Base-by-base conservation (phyloP, 768 basidiomycete genomes). In the Strobilomyces echinocephalus region DNA sequence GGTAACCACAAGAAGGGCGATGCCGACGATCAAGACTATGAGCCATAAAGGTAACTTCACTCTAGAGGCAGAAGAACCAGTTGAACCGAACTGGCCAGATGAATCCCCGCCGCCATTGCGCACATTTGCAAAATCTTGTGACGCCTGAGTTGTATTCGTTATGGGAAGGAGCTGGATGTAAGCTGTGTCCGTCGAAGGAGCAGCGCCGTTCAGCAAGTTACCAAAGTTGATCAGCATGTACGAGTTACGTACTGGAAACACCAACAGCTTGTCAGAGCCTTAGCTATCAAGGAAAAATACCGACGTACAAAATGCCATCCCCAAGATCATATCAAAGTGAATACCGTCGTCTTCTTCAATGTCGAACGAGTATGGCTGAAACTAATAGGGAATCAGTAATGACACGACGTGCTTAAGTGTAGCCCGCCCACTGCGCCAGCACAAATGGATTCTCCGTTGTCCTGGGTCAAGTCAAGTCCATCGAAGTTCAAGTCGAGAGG, bases 171-270 rank as follows among this genome's bases (percentile, higher is more conserved):
- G 69, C 61, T 88, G 87, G 40, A 87, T 72, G 69, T 77, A 88
- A 0, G 86, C 84, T 28, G 67, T 73, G 45, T 67, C 64, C 41
- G 69, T 66, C 15, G 65, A 64, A 15, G 71, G 54, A 11, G 68
- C 58, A 45, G 74, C 68, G 21, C 70, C 77, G 44, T 78, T 67
- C 54, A 82, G 69, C 65, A 83, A 80, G 66, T 85, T 76, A 35
- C 87, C 86, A 58, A 79, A 86, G 66, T 87, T 75, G 68, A 88
- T 75, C 38, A 82, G 67, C 14, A 79, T 67, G 63, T 87, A 88
- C 10, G 76, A 76, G 59, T 87, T 88, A 46, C 84, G 80, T 50
- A 87, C 85, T 87, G 60, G 21, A 38, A 6, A 7, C 7, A 46
- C 35, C 6, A 40, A 35, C 9, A 30, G 42, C 12, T 12, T 36